Conservation (phyloP, 192 early-diverging fungal species). For the Coemansia sp. region DNA sequence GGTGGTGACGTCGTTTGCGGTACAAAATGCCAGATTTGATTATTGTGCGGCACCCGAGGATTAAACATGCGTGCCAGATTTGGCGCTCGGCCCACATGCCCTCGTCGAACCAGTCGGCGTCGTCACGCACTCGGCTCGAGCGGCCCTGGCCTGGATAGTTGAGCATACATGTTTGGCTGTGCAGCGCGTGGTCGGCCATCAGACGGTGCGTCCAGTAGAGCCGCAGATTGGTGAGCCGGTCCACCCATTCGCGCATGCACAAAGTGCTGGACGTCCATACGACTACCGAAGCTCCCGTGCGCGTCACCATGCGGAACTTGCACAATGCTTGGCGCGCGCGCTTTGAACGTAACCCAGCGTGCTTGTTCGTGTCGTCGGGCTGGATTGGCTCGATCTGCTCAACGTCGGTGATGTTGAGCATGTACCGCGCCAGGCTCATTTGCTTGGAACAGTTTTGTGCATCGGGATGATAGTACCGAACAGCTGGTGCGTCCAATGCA, state of each 20-base stretch:
- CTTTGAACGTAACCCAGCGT: slow-evolving; percentile 22
- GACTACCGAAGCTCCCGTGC: slow-evolving; percentile 26
- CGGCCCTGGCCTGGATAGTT: slow-evolving; percentile 45
- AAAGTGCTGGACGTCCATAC: slow-evolving; percentile 40
- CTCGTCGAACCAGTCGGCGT: slow-evolving; percentile 39
- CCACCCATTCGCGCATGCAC: slow-evolving; percentile 52
- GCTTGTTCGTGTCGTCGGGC: slow-evolving; percentile 6
- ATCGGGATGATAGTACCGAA: slow-evolving; percentile 30
- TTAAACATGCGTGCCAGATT: slow-evolving; percentile 50
- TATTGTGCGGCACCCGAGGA: slow-evolving; percentile 50
- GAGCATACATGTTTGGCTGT: slow-evolving; percentile 33
- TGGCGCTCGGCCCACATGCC: slow-evolving; percentile 42
- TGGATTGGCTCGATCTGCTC: slow-evolving; percentile 30
- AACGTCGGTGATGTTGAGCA: slow-evolving; percentile 42
- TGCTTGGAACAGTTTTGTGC: slow-evolving; percentile 31
- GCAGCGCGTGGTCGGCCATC: slow-evolving; percentile 31
- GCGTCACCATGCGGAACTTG: slow-evolving; percentile 42
- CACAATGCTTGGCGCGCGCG: slow-evolving; percentile 21
- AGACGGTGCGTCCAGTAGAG: slow-evolving; percentile 46
- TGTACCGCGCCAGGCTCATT: slow-evolving; percentile 44
- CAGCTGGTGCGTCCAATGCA: background rate
- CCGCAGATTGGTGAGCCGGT: slow-evolving; percentile 36
- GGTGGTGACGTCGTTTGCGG: slow-evolving; percentile 47
- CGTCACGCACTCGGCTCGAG: slow-evolving; percentile 22
- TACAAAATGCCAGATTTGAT: slow-evolving; percentile 49